A percentile compares a stretch with the other conserved stretches of the same genome.
Evolutionary conservation across 352 stramenopile species (phyloP).

Genomic region (Peronospora tabacina): DNA sequence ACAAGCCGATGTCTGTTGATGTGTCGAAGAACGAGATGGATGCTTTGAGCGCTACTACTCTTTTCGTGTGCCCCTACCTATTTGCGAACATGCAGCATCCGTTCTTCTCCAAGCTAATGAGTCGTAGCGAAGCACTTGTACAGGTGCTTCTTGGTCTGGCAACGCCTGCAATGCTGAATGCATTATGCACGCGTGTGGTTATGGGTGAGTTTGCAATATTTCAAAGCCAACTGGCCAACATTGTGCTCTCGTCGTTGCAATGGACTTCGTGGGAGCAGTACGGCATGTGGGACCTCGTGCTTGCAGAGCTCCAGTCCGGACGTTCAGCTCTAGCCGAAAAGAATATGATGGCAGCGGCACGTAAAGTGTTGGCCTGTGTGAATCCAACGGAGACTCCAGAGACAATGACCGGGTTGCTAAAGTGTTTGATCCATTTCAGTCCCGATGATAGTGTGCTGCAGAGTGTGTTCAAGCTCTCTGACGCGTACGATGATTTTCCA

Average conservation of each 20-base stretch:
- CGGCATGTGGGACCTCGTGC: constrained; percentile 69
- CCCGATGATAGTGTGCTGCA: constrained; percentile 65
- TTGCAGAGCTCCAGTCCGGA: constrained; percentile 49
- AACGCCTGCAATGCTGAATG: constrained; percentile 51
- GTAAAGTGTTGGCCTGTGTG: constrained; percentile 71
- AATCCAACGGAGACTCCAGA: constrained; percentile 63
- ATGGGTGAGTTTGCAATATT: constrained; percentile 75
- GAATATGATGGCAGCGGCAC: constrained; percentile 54
- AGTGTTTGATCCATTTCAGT: constrained; percentile 63
- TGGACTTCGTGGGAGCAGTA: constrained; percentile 84
- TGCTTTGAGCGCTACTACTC: constrained; percentile 47
- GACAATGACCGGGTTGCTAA: constrained; percentile 66
- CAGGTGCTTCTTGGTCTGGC: constrained; percentile 57
- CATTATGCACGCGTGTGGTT: constrained; percentile 51
- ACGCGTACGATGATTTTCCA: constrained; percentile 57
- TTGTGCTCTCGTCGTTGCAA: constrained; percentile 64
- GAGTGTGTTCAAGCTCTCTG: constrained; percentile 63
- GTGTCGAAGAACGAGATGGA: constrained; percentile 48
- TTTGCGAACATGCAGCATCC: constrained; percentile 60
- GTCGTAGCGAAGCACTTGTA: constrained; percentile 55
- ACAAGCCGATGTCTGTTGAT: constrained; percentile 20
- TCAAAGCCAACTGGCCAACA: constrained; percentile 55
- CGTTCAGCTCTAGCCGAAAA: constrained; percentile 35
- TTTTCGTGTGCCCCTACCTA: constrained; percentile 60
- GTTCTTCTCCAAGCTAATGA: constrained; percentile 51